Base-by-base conservation (phyloP, 2,329 filamentous ascomycete genomes). In the Cercospora sesami region DNA sequence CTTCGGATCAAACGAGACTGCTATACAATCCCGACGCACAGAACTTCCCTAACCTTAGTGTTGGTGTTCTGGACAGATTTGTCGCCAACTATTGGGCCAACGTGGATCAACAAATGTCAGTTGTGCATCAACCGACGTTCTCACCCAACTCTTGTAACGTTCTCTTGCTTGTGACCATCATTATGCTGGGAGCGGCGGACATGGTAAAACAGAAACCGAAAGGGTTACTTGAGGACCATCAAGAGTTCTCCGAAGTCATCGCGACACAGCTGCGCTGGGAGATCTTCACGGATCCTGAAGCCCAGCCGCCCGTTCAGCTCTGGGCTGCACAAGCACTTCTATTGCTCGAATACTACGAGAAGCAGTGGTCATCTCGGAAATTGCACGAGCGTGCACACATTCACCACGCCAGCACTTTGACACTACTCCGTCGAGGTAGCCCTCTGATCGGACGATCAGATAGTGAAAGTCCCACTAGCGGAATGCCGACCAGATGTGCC, bases 361-460 rank as follows among this genome's bases (percentile, higher is more conserved):
- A 98, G 83, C 93, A 96, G 90, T 97, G 94, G 78, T 94, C 93
- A 21, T 96, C 93, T 0, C 87, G 94, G 72, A 90, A 93, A 68
- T 83, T 97, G 42, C 94, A 98, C 78, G 94, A 97, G 80, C 87
- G 94, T 71, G 93, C 94, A 1, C 93, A 97, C 75, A 97, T 97
- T 55, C 93, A 97, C 75, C 94, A 98, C 77, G 94, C 93, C 18
- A 96, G 93, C 0, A 97, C 93, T 0, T 88, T 98, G 71, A 97
- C 94, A 0, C 81, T 97, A 68, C 96, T 98, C 92, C 90, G 94
- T 28, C 88, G 94, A 73, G 94, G 94, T 5, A 91, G 92, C 75
- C 95, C 94, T 2, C 82, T 98, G 18, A 93, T 96, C 71, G 94
- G 93, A 9, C 90, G 91, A 72, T 92, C 92, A 9, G 88, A 92